A percentile compares a stretch with the other conserved stretches of the same genome.
Conservation (phyloP, 2,329 filamentous ascomycete genomes). For the Hypoxylon sp. region DNA sequence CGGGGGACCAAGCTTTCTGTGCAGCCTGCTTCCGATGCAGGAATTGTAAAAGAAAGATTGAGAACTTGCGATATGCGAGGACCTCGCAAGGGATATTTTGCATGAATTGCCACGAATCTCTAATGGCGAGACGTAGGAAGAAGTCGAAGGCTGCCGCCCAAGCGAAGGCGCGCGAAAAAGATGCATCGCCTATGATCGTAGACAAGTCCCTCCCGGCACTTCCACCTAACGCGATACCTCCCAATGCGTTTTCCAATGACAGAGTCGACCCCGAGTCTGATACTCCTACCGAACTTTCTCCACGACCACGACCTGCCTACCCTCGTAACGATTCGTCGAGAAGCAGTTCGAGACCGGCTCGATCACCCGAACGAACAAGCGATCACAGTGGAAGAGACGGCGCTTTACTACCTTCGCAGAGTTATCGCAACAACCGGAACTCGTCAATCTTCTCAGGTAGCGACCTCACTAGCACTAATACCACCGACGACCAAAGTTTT, state of each 20-base stretch:
- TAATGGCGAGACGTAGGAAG: constrained; percentile 94
- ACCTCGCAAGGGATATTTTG: constrained; percentile 99
- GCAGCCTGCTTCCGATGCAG: constrained; percentile 96
- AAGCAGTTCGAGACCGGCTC: constrained; percentile 64
- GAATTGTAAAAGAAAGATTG: constrained; percentile 98
- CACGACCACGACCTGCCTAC: constrained; percentile 68
- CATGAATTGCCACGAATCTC: constrained; percentile 97
- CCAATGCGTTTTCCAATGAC: constrained; percentile 72
- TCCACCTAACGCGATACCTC: constrained; percentile 78
- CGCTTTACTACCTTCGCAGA: constrained; percentile 78
- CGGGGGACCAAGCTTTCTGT: constrained; percentile 97
- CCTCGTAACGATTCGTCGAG: constrained; percentile 68
- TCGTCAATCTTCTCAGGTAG: constrained; percentile 73
- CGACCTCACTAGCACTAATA: constrained; percentile 57
- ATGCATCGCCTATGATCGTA: constrained; percentile 75
- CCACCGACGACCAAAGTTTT: constrained; percentile 74
- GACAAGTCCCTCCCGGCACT: constrained; percentile 95
- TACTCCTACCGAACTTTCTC: constrained; percentile 77
- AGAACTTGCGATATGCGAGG: constrained; percentile 96
- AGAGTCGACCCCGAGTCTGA: constrained; percentile 73
- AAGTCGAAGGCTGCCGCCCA: constrained; percentile 78
- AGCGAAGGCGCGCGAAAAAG: constrained; percentile 73
- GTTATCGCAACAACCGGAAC: constrained; percentile 82
- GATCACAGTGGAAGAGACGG: constrained; percentile 63
- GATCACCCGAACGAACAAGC: constrained; percentile 66